phyloP scores from a whole-genome alignment of 2,329 filamentous ascomycete genomes.

The Mycosphaerella sp. region DNA sequence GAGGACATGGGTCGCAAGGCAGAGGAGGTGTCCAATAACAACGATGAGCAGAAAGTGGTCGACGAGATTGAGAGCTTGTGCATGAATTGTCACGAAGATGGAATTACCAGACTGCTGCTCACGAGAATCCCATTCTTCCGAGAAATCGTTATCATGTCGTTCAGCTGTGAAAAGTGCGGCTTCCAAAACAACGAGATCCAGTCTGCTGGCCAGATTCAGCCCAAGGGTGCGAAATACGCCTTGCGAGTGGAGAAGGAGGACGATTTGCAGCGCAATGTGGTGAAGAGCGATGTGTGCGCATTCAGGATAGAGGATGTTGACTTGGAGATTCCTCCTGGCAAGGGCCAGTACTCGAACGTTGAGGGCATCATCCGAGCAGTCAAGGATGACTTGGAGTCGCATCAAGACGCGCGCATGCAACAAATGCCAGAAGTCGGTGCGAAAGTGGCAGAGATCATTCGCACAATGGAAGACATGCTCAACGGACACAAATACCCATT shows the following conservation, averaged over 20 bases:
- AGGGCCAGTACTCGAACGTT: slow-evolving; percentile 87
- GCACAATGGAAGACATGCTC: slow-evolving; percentile 69
- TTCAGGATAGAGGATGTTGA: slow-evolving; percentile 89
- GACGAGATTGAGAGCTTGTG: slow-evolving; percentile 50
- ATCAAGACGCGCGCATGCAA: slow-evolving; percentile 75
- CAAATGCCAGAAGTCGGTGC: slow-evolving; percentile 69
- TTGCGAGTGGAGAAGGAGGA: slow-evolving; percentile 64
- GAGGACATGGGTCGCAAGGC: slow-evolving; percentile 43
- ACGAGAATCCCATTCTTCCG: slow-evolving; percentile 95
- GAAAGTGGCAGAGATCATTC: slow-evolving; percentile 71
- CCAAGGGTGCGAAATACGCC: slow-evolving; percentile 77
- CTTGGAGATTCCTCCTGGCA: slow-evolving; percentile 83
- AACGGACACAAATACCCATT: slow-evolving; percentile 76
- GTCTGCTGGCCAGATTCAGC: slow-evolving; percentile 84
- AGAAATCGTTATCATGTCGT: slow-evolving; percentile 96
- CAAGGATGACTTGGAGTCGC: slow-evolving; percentile 70
- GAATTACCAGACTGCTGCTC: slow-evolving; percentile 76
- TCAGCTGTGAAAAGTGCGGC: slow-evolving; percentile 81
- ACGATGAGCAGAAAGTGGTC: slow-evolving; percentile 43
- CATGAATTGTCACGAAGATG: slow-evolving; percentile 53
- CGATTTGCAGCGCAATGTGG: slow-evolving; percentile 79
- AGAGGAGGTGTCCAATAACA: slow-evolving; percentile 38
- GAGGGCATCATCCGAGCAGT: slow-evolving; percentile 79
- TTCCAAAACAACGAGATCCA: slow-evolving; percentile 93
- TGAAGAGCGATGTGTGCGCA: slow-evolving; percentile 82